Evolutionary conservation across 108 stramenopile species (phyloP), one percentile per base, ranked within the genome.

Genomic region (Pseudonitzschia multistriata): DNA sequence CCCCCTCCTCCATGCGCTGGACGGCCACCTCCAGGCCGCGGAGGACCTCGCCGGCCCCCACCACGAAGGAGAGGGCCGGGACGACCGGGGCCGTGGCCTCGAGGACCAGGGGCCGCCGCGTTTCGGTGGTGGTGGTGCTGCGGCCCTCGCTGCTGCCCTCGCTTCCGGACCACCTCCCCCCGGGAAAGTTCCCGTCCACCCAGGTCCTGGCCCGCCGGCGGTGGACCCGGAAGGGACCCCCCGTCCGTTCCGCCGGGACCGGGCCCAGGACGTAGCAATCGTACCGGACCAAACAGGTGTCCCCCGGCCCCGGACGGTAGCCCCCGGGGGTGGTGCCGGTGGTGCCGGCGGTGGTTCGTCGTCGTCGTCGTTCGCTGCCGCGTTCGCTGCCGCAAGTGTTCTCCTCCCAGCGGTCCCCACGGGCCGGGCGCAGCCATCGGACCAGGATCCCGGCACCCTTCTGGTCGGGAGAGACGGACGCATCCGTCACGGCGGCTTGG

Each of bases 11-110:
- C 67, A 67, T 53, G 22, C 61, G 59, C 25, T 80, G 72, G 8
- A 95, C 73, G 30, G 80, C 86, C 28, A 74, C 65, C 56, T 85
- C 77, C 52, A 87, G 67, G 10, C 94, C 96, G 47, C 90, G 77
- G 6, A 96, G 91, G 15, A 96, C 96, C 49, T 93, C 85, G 19
- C 85, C 71, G 8, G 29, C 62, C 0, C 88, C 88, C 29, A 96
- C 52, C 54, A 75, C 72, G 70, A 96, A 95, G 47, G 76, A 69
- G 64, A 96, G 86, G 10, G 90, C 79, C 53, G 78, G 82, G 48
- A 33, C 7, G 52, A 27, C 52, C 1, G 3, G 15, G 21, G 21
- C 1, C 19, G 52, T 19, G 52, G 19, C 25, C 15, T 8, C 31
- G 30, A 17, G 13, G 49, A 3, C n/a, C 13, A 21, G 15, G 4